phyloP scores from a whole-genome alignment of 371 early-diverging fungal genomes.

The Mortierella sp. region DNA sequence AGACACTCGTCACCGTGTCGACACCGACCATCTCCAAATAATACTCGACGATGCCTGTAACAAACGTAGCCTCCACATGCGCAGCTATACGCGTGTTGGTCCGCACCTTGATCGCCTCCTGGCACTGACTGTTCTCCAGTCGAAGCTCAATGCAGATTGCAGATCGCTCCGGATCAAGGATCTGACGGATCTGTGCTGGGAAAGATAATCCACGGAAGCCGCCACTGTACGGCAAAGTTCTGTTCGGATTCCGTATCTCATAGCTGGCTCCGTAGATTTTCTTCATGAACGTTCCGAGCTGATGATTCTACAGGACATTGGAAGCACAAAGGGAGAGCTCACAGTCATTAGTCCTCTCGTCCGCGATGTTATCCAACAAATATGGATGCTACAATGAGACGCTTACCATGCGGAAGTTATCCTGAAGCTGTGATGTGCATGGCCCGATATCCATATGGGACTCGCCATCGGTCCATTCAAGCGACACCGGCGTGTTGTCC shows the following conservation, averaged over 20 bases:
- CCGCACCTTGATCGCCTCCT: constrained; percentile 14
- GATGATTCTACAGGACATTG: constrained; percentile 62
- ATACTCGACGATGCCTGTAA: constrained; percentile 52
- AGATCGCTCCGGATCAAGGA: constrained; percentile 57
- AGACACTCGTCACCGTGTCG: constrained; percentile 33
- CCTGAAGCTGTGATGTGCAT: constrained; percentile 65
- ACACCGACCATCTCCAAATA: constrained; percentile 54
- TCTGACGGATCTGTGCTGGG: constrained; percentile 40
- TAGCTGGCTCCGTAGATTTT: constrained; percentile 65
- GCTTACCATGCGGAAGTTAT: constrained; percentile 71
- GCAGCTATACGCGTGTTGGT: constrained; percentile 28
- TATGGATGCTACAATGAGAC: constrained; percentile 1
- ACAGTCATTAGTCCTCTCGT: no score
- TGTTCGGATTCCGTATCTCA: constrained; percentile 24
- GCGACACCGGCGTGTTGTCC: constrained; percentile 55
- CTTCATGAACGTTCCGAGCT: constrained; percentile 64
- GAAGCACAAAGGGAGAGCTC: no score
- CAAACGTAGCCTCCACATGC: constrained; percentile 57
- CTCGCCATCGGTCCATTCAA: constrained; percentile 53
- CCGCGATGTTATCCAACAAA: no score
- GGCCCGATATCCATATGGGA: constrained; percentile 62
- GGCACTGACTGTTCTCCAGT: constrained; percentile 2
- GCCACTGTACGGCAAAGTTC: constrained; percentile 36
- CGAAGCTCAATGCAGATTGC: constrained; percentile 59
- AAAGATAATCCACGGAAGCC: constrained; percentile 23